Evolutionary conservation across 2,329 filamentous ascomycete species (phyloP).

Genomic region (Pseudogymnoascus sp.): DNA sequence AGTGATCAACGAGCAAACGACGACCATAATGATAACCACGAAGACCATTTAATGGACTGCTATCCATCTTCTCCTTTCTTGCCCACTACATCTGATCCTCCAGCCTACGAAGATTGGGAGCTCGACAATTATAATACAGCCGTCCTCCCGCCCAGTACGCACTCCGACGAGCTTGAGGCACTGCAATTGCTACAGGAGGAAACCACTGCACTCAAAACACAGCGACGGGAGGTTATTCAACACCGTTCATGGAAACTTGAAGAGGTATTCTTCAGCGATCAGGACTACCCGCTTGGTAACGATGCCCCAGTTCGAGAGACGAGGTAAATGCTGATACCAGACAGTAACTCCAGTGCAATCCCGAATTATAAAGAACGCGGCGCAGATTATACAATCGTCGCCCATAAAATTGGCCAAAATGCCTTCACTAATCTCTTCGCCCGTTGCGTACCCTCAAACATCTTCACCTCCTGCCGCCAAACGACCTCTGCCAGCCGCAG

Average conservation of each 20-base stretch:
- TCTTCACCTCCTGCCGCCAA: slow-evolving; percentile 23
- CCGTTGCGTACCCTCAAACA: slow-evolving; percentile 35
- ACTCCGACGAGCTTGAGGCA: slow-evolving; percentile 42
- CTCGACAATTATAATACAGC: slow-evolving; percentile 10
- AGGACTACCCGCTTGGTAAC: slow-evolving; percentile 30
- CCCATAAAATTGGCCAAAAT: slow-evolving; percentile 36
- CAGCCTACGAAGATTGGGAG: slow-evolving; percentile 22
- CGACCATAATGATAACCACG: neutral
- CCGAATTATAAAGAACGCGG: slow-evolving; percentile 8
- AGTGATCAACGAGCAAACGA: slow-evolving; percentile 1
- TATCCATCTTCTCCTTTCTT: neutral
- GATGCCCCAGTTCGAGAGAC: neutral
- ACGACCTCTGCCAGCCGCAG: slow-evolving; percentile 31
- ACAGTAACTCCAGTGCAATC: slow-evolving; percentile 22
- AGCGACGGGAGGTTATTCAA: slow-evolving; percentile 41
- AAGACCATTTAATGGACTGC: neutral
- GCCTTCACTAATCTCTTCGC: slow-evolving; percentile 50
- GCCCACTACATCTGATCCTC: slow-evolving; percentile 22
- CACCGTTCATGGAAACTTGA: slow-evolving; percentile 40
- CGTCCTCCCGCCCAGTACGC: slow-evolving; percentile 19
- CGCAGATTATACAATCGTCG: slow-evolving; percentile 29
- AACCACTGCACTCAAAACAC: slow-evolving; percentile 34
- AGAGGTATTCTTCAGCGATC: slow-evolving; percentile 43
- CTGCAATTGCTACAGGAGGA: slow-evolving; percentile 36
- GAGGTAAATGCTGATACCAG: slow-evolving; percentile 12